phyloP scores from a whole-genome alignment of 2,329 filamentous ascomycete genomes.

The Fusarium hainanense region DNA sequence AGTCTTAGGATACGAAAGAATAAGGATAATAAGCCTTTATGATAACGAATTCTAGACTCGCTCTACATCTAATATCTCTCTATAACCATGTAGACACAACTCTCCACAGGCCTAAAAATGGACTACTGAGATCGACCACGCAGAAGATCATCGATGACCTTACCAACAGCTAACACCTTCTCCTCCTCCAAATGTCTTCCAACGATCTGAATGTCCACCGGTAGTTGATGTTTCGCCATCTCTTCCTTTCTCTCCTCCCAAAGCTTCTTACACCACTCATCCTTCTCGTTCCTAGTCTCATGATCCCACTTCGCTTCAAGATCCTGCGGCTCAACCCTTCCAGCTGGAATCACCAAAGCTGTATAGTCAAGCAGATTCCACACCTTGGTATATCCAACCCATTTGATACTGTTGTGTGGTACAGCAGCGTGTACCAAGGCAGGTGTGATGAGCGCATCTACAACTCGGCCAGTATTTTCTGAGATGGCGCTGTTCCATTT shows the following conservation, averaged over 20 bases:
- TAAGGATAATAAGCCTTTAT: too few species aligned
- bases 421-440: conserved; percentile 70
- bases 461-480: conserved; percentile 54
- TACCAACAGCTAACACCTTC: conserved; percentile 25
- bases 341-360: conserved; percentile 42
- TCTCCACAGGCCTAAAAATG: background rate
- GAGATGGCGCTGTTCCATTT: conserved; percentile 65
- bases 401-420: conserved; percentile 54
- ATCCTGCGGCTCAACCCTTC: conserved; percentile 13
- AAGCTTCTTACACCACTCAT: conserved; percentile 17
- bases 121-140: background rate
- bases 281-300: conserved; percentile 10
- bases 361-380: conserved; percentile 49
- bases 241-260: conserved; percentile 15
- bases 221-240: conserved; percentile 2
- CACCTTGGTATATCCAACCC: conserved; percentile 58
- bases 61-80: rapidly evolving
- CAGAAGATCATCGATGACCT: conserved; percentile 16
- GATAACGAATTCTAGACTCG: too few species aligned
- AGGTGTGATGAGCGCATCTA: conserved; percentile 69
- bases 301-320: background rate
- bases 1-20: too few species aligned
- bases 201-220: conserved; percentile 27
- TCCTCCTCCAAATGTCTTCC: conserved; percentile 30
- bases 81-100: too few species aligned